Conservation (phyloP, 805 yeast genomes). For the Candida sonorensis region DNA sequence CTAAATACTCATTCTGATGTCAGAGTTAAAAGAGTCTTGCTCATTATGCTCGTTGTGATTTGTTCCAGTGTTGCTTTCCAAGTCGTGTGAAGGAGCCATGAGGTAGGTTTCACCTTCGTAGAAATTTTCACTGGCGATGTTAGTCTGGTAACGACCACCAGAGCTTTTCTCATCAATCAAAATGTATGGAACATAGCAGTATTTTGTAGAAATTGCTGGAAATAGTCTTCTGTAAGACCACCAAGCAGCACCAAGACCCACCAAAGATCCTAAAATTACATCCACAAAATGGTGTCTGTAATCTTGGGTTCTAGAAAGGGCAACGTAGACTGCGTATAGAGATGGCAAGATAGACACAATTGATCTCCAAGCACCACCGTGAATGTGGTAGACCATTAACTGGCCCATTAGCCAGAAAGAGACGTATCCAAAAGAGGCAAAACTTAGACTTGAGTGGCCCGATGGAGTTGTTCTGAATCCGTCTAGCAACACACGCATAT, state of each 20-base stretch:
- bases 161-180: slow-evolving; percentile 12
- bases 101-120: slow-evolving; percentile 8
- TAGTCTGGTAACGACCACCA: background rate
- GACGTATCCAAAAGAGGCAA: slow-evolving; percentile 58
- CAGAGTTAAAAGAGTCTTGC: background rate
- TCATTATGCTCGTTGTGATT: background rate
- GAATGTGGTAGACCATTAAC: slow-evolving; percentile 30
- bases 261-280: slow-evolving; percentile 59
- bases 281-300: slow-evolving; percentile 92
- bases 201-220: slow-evolving; percentile 31
- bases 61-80: background rate
- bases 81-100: slow-evolving; percentile 8
- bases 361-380: slow-evolving; percentile 58
- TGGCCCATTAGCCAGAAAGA: slow-evolving; percentile 68
- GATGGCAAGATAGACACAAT: slow-evolving; percentile 47
- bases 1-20: background rate
- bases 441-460: slow-evolving; percentile 71
- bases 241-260: slow-evolving; percentile 60
- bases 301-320: slow-evolving; percentile 82
- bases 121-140: slow-evolving; percentile 1
- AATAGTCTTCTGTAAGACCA: slow-evolving; percentile 50
- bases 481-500: slow-evolving; percentile 42
- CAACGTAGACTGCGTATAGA: slow-evolving; percentile 68
- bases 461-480: slow-evolving; percentile 82
- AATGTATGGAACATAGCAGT: slow-evolving; percentile 35